Conservation (phyloP, 306 rosid species). For the Urtica urens region DNA sequence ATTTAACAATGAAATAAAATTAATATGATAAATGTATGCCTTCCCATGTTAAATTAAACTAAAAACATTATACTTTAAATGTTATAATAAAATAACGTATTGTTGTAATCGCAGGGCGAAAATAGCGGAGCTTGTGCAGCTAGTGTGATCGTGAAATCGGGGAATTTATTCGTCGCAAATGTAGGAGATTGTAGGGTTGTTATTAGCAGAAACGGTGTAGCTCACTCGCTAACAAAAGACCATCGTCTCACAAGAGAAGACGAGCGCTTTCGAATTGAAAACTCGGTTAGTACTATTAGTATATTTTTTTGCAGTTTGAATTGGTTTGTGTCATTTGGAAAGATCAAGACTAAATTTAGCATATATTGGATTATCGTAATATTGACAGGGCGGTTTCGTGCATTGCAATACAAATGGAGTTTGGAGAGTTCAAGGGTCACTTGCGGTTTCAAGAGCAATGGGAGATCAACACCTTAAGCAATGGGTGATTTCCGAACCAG, state of each 20-base stretch:
- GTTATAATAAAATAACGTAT: neutral
- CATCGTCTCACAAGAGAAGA: slow-evolving; percentile 27
- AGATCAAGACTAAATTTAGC: neutral
- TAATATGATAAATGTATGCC: too few relatives aligned
- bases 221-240: slow-evolving; percentile 17
- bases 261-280: slow-evolving; percentile 32
- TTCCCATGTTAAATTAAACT: too few relatives aligned
- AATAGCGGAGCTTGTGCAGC: slow-evolving; percentile 38
- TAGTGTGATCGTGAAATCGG: slow-evolving; percentile 25
- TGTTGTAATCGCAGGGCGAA: slow-evolving; percentile 10
- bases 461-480: slow-evolving; percentile 33
- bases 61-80: too few relatives aligned
- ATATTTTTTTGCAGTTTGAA: neutral
- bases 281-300: slow-evolving; percentile 11
- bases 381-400: slow-evolving; percentile 32
- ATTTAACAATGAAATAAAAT: too few relatives aligned
- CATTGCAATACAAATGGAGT: slow-evolving; percentile 25
- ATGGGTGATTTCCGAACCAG: slow-evolving; percentile 33
- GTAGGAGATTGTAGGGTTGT: slow-evolving; percentile 37
- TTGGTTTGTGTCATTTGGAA: too few relatives aligned
- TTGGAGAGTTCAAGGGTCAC: slow-evolving; percentile 35
- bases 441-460: slow-evolving; percentile 32
- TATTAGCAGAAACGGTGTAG: slow-evolving; percentile 23
- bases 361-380: neutral
- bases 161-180: slow-evolving; percentile 26